Evolutionary conservation across 1,284 basidiomycete species (phyloP), one percentile per base, ranked within the genome.

Genomic region (Leccinum pallidistipes): DNA sequence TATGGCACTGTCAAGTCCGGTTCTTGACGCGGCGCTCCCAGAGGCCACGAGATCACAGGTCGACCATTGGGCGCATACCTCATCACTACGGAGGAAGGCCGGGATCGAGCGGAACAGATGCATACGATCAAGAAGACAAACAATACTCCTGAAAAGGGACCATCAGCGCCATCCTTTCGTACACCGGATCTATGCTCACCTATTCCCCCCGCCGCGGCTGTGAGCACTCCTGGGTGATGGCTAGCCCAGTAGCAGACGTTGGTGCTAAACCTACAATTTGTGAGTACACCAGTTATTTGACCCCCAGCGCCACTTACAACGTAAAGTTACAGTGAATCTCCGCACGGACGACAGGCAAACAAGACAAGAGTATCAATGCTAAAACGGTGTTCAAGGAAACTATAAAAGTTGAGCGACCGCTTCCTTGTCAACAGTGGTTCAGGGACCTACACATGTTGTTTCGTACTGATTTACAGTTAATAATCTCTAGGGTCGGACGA

Each of bases 181-280:
- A 31, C 21, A 45, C 6, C 18, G 12, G 4, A 40, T 47, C 18
- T 2, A 29, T 32, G 34, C 57, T 12, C 50, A 68, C 66, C 59
- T 34, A 36, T 18, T 47, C 54, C 61, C 8, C 59, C 45, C 8
- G 38, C 10, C 14, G 29, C 14, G 14, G 60, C 59, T 9, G 56
- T 9, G 3, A 9, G 9, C 3, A 66, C 16, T 1, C 60, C 57
- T 6, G 31, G 31, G n/a, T 68, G 56, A 6, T 9, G 16, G 16
- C 10, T 45, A 8, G 27, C 31, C 68, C 61, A 67, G 34, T 40
- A 50, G n/a, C 65, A 68, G 29, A 69, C 5, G 9, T 67, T 55
- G 5, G 36, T 56, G 18, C 34, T 45, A 1, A 24, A 31, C 52
- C 60, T 70, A 7, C 21, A 45, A 45, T 27, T n/a, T 12, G 12